Evolutionary conservation across 2,329 filamentous ascomycete species (phyloP).

Genomic region (Trichoderma koningiopsis): DNA sequence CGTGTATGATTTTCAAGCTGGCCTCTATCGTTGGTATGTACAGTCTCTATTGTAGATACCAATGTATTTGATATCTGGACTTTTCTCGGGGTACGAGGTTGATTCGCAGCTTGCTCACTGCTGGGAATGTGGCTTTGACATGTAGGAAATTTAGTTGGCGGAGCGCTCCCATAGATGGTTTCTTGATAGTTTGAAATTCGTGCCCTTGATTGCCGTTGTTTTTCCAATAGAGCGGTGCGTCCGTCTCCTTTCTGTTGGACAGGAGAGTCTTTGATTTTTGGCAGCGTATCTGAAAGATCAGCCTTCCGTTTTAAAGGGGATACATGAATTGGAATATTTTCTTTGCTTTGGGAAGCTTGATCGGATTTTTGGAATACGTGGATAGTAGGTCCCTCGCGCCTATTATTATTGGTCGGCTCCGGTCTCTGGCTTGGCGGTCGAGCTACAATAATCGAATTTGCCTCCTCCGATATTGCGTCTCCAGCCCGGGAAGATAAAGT

Average conservation of each 20-base stretch:
- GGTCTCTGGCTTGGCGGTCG: not conserved
- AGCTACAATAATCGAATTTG: slow-evolving; percentile 4
- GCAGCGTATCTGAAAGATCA: not conserved
- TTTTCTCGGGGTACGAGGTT: not conserved
- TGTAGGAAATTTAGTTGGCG: not conserved
- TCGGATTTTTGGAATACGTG: not conserved
- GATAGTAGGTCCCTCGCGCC: not conserved
- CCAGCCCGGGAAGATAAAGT: not conserved
- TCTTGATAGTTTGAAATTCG: not conserved
- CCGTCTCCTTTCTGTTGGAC: not conserved
- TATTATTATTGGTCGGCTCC: not conserved
- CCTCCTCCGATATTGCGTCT: not conserved
- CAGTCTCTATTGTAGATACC: not conserved
- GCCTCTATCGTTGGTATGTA: not conserved
- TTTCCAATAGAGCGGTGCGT: not conserved
- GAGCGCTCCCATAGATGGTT: not conserved
- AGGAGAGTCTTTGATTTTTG: not conserved
- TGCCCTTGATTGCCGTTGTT: not conserved
- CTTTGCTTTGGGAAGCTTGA: not conserved
- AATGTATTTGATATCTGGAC: not conserved
- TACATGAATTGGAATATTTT: not conserved
- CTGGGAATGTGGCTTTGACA: not conserved
- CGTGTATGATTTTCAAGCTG: not conserved
- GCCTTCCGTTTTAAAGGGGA: slow-evolving; percentile 6
- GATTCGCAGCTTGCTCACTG: not conserved